These are phyloP conservation scores for Gloeophyllum trabeum DNA, from an alignment of 768 basidiomycete species.

Conservation along the genomic window DNA sequence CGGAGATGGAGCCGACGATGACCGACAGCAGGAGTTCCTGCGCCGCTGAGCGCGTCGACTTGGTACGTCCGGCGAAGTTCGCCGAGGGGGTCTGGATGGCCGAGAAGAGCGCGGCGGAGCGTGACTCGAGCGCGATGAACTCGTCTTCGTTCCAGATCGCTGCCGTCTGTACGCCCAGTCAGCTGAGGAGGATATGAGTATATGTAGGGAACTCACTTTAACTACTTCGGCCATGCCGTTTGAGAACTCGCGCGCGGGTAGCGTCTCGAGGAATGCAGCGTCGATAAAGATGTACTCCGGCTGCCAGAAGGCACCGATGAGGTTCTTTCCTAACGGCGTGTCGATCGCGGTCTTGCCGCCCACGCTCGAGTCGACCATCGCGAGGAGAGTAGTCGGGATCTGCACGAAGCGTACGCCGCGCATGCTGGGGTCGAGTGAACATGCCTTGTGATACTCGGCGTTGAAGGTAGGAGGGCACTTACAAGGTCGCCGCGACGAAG, in stretches of 20 bases:
- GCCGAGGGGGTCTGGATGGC: slow-evolving; percentile 70
- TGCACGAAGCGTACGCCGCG: slow-evolving; percentile 92
- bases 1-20: slow-evolving; percentile 86
- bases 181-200: background rate
- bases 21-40: slow-evolving; percentile 83
- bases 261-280: slow-evolving; percentile 87
- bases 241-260: slow-evolving; percentile 88
- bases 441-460: slow-evolving; percentile 4
- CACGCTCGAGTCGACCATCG: slow-evolving; percentile 97
- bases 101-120: slow-evolving; percentile 72
- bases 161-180: slow-evolving; percentile 55
- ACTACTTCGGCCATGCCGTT: slow-evolving; percentile 99
- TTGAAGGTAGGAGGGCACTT: slow-evolving; percentile 20
- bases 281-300: slow-evolving; percentile 97
- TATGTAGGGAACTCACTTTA: slow-evolving; percentile 47
- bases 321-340: slow-evolving; percentile 95
- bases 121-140: slow-evolving; percentile 81
- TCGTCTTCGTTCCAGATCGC: slow-evolving; percentile 96
- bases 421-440: slow-evolving; percentile 50
- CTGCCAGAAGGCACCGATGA: slow-evolving; percentile 98
- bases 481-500: slow-evolving; percentile 97
- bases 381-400: slow-evolving; percentile 91
- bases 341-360: slow-evolving; percentile 99
- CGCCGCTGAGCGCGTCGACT: slow-evolving; percentile 55
- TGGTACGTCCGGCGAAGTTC: slow-evolving; percentile 43